Base-by-base conservation (phyloP, 495 filamentous ascomycete genomes). In the Talaromyces trachyspermus region DNA sequence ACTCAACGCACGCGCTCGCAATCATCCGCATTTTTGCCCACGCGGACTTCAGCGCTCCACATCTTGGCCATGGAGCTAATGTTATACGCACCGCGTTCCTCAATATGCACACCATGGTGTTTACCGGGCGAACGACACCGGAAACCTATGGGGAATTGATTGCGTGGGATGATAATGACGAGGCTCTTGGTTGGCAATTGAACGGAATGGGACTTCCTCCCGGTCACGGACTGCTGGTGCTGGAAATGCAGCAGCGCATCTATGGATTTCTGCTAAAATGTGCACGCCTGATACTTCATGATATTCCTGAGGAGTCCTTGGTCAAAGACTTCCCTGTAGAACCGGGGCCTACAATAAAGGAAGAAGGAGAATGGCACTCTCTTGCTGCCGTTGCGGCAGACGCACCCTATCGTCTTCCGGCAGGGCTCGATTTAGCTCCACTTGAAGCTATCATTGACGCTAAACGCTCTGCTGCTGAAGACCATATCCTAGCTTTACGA, bases 401-500 rank as follows among this genome's bases (percentile, higher is more conserved):
- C 53, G 66, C 67, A 8, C 72, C 67, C 0, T 78, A 79, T 49
- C 59, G 68, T 3, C 30, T 61, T 11, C 74, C 72, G 0, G 58
- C 51, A 2, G 6, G 54, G 2, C 39, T 76, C 2, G 63, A 80
- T 44, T 54, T 80, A 18, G 23, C 9, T 3, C 59, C 61, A 10
- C 37, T 80, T 1, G 46, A 65, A 32, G 49, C 57, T 0, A 49
- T 81, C 2, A 38, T 79, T 1, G 29, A 39, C 1, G 66, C 76
- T 0, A 64, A 59, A 43, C 40, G 46, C 1, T 48, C 56, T 0
- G 63, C 63, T 15, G 63, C 68, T 2, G 65, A 73, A 39, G 76
- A 80, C 47, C 72, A 75, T 43, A 27, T 81, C 5, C 75, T 68
- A 69, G 49, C 63, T 1, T 52, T 80, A 29, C 65, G 78, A n/a